Conservation (phyloP, 2,329 filamentous ascomycete species). For the Diaporthe vexans region DNA sequence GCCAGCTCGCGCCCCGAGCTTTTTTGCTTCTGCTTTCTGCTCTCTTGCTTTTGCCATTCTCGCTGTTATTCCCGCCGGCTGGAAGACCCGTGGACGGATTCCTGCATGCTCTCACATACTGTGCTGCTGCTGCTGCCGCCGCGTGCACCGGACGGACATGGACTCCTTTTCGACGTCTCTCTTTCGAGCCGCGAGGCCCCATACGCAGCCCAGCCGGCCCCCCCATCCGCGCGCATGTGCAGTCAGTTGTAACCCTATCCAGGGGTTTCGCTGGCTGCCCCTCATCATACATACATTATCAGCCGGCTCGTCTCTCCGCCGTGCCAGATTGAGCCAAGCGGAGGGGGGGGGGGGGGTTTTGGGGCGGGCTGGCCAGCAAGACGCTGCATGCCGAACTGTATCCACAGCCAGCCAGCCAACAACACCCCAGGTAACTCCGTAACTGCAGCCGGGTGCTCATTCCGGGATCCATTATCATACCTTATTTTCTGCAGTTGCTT, state of each 20-base stretch:
- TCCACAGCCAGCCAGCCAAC: slow-evolving; percentile 1
- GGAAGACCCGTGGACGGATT: background rate
- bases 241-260: no score
- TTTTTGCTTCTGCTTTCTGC: background rate
- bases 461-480: slow-evolving; percentile 29
- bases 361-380: background rate
- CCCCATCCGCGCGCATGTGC: background rate
- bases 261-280: background rate
- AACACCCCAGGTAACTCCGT: background rate
- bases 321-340: slow-evolving; percentile 20
- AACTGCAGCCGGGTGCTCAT: slow-evolving; percentile 18
- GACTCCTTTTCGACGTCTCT: background rate
- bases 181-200: background rate
- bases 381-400: slow-evolving; percentile 1
- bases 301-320: background rate
- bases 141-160: background rate
- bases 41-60: no score
- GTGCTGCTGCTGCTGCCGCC: background rate
- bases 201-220: background rate
- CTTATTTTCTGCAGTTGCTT: slow-evolving; percentile 14
- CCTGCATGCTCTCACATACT: background rate
- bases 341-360: background rate
- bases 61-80: background rate
- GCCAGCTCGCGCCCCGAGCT: background rate
- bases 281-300: no score